Evolutionary conservation across 352 stramenopile genomes (phyloP).

Genomic region (Globisporangium middletonii): DNA sequence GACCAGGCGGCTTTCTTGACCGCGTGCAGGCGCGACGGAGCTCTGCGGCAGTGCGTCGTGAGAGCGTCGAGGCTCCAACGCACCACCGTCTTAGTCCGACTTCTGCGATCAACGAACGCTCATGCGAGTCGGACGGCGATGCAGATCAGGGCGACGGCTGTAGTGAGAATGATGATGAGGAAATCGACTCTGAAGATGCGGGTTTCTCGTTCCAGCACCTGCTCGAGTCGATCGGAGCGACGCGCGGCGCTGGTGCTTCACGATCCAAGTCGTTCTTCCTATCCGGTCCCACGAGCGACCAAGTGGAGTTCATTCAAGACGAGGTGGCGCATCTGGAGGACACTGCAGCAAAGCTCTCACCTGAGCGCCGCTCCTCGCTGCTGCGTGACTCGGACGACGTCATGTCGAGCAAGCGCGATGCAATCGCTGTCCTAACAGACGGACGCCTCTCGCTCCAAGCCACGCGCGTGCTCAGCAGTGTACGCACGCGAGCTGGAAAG

Average conservation of each 20-base stretch:
- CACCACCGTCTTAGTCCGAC: too few species aligned
- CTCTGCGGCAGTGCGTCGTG: neutral
- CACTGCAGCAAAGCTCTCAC: neutral
- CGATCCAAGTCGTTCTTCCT: constrained; percentile 14
- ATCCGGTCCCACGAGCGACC: constrained; percentile 7
- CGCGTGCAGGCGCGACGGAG: neutral
- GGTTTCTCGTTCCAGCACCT: constrained; percentile 43
- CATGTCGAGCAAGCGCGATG: constrained; percentile 1
- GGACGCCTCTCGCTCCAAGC: neutral
- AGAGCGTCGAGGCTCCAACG: too few species aligned
- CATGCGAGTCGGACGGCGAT: neutral
- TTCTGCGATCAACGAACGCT: neutral
- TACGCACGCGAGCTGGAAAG: neutral
- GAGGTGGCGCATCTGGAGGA: constrained; percentile 10
- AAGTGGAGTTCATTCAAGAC: constrained; percentile 15
- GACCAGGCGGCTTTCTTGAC: neutral
- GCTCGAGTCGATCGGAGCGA: constrained; percentile 26
- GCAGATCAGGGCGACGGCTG: constrained; percentile 9
- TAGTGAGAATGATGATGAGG: neutral
- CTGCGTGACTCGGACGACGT: neutral
- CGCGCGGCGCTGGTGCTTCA: constrained; percentile 4
- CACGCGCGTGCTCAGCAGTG: neutral
- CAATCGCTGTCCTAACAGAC: neutral
- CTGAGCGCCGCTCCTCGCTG: neutral
- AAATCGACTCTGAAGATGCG: constrained; percentile 10